Percentiles rank a stretch among this genome's conserved stretches.
Conservation (phyloP, 2,329 filamentous ascomycete genomes). For the Trichocomaceae sp. region DNA sequence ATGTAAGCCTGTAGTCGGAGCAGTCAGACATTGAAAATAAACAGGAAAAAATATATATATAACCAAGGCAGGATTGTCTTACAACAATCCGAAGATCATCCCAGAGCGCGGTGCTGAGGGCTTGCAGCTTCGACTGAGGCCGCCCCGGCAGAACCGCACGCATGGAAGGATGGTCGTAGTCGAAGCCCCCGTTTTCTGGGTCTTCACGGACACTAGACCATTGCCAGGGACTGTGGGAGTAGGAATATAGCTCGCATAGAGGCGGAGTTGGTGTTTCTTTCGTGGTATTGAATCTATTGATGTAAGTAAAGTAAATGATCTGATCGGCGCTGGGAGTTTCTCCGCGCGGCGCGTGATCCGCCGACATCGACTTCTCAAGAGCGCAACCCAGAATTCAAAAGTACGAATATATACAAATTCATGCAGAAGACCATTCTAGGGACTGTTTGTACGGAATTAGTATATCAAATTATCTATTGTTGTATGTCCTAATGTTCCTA, state of each 20-base stretch:
- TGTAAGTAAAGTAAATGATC: no score
- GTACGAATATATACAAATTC: no score
- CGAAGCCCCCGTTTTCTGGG: constrained; percentile 18
- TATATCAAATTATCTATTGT: no score
- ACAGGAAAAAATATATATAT: neutral
- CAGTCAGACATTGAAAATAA: neutral
- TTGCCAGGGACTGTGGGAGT: constrained; percentile 17
- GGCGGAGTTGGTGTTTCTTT: neutral
- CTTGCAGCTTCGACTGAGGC: constrained; percentile 70
- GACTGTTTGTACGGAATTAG: no score
- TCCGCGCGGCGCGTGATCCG: constrained; percentile 7
- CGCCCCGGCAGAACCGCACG: constrained; percentile 72
- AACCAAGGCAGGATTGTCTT: constrained; percentile 29
- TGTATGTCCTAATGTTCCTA: no score
- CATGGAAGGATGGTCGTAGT: constrained; percentile 50
- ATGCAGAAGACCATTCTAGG: no score
- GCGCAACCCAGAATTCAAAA: no score
- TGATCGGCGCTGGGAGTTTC: neutral
- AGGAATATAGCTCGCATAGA: neutral
- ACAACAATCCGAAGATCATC: constrained; percentile 66
- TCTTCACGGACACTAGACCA: constrained; percentile 25
- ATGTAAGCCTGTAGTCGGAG: constrained; percentile 63
- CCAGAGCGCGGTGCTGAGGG: constrained; percentile 68
- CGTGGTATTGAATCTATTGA: no score
- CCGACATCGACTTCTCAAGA: constrained; percentile 6